Evolutionary conservation across 352 stramenopile species (phyloP).

Genomic region (Phytophthora citrophthora): DNA sequence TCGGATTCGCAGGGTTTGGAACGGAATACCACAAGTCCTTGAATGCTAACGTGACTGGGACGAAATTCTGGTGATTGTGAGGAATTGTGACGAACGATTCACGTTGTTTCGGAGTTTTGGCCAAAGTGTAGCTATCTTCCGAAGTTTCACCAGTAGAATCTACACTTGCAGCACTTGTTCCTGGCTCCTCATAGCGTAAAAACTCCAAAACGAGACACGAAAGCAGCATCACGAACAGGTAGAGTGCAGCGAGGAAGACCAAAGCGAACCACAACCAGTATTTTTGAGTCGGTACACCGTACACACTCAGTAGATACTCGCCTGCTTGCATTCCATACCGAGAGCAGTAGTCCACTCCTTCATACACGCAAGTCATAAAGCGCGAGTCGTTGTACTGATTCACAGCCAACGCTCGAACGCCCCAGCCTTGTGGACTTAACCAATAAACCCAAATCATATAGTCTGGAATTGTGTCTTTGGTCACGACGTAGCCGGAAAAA

Average conservation of each 20-base stretch:
- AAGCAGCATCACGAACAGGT: slow-evolving; percentile 28
- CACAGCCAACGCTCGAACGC: slow-evolving; percentile 32
- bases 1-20: slow-evolving; percentile 27
- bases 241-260: slow-evolving; percentile 28
- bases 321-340: slow-evolving; percentile 35
- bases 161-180: not conserved
- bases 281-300: slow-evolving; percentile 25
- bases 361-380: slow-evolving; percentile 31
- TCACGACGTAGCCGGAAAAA: slow-evolving; percentile 45
- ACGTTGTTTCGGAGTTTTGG: slow-evolving; percentile 14
- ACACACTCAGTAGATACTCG: slow-evolving; percentile 38
- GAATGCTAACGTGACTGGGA: slow-evolving; percentile 45
- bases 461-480: slow-evolving; percentile 39
- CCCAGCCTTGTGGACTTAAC: slow-evolving; percentile 49
- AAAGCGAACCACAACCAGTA: slow-evolving; percentile 35
- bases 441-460: slow-evolving; percentile 57
- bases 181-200: slow-evolving; percentile 30
- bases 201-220: slow-evolving; percentile 40
- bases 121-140: slow-evolving; percentile 8
- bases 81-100: slow-evolving; percentile 1
- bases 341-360: slow-evolving; percentile 37
- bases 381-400: slow-evolving; percentile 31
- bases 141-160: not conserved
- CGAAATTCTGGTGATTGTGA: slow-evolving; percentile 18
- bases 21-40: slow-evolving; percentile 52